A percentile compares a stretch with the other conserved stretches of the same genome.
Conservation (phyloP, 2,329 filamentous ascomycete genomes). For the Monosporascus cannonballus region DNA sequence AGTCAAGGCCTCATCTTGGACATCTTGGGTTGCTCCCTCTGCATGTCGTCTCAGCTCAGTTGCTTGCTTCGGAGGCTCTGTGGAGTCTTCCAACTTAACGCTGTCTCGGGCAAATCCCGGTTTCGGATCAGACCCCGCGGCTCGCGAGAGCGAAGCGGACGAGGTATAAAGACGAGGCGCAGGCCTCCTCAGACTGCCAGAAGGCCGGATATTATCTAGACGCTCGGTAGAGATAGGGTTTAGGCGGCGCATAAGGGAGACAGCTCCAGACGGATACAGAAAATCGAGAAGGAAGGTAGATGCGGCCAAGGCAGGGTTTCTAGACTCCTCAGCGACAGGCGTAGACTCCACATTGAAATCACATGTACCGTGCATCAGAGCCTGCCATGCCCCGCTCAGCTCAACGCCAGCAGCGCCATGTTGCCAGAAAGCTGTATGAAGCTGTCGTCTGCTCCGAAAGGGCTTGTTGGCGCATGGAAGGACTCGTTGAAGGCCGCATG, state of each 20-base stretch:
- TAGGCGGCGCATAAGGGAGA: slow-evolving; percentile 35
- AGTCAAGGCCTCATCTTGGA: neutral
- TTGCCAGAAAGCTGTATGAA: slow-evolving; percentile 48
- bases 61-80: neutral
- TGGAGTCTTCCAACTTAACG: neutral
- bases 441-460: slow-evolving; percentile 34
- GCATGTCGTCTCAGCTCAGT: too few species aligned
- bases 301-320: slow-evolving; percentile 29
- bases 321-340: slow-evolving; percentile 16
- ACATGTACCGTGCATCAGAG: slow-evolving; percentile 27
- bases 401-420: slow-evolving; percentile 47
- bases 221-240: slow-evolving; percentile 13
- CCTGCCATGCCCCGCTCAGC: slow-evolving; percentile 36
- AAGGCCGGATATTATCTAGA: slow-evolving; percentile 21
- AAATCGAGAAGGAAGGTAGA: slow-evolving; percentile 51
- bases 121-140: neutral
- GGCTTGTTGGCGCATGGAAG: slow-evolving; percentile 33
- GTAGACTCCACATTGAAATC: slow-evolving; percentile 13
- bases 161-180: slow-evolving; percentile 20
- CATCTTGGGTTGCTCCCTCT: neutral
- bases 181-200: slow-evolving; percentile 13
- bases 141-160: slow-evolving; percentile 12
- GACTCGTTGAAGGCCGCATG: slow-evolving; percentile 48
- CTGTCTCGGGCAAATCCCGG: neutral
- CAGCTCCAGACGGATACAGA: slow-evolving; percentile 43